Conservation (phyloP, 2,329 filamentous ascomycete genomes). For the Lachnellula subtilissima region DNA sequence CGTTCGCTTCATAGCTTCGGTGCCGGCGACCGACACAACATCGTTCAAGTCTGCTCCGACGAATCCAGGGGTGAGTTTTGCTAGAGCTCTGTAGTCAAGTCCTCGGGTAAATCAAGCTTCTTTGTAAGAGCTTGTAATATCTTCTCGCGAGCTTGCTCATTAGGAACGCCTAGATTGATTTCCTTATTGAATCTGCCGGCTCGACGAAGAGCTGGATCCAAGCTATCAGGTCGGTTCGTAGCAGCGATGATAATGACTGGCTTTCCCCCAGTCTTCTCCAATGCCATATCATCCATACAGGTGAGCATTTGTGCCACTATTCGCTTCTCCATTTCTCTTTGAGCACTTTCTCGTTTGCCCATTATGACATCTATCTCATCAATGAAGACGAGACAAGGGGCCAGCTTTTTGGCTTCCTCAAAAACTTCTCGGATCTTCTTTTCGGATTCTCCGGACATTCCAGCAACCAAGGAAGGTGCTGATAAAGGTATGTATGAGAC, state of each 20-base stretch:
- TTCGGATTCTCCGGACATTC: constrained; percentile 86
- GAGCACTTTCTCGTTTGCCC: constrained; percentile 75
- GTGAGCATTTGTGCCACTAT: constrained; percentile 79
- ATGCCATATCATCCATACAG: constrained; percentile 77
- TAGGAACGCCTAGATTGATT: constrained; percentile 83
- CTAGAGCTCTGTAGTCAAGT: constrained; percentile 67
- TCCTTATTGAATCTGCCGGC: constrained; percentile 77
- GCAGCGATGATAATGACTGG: constrained; percentile 87
- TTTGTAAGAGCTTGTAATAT: constrained; percentile 73
- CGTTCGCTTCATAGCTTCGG: constrained; percentile 35
- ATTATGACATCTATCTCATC: constrained; percentile 91
- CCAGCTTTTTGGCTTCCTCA: constrained; percentile 79
- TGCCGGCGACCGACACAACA: constrained; percentile 41
- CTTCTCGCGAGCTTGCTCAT: constrained; percentile 67
- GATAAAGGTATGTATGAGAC: constrained; percentile 79
- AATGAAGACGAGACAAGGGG: constrained; percentile 86
- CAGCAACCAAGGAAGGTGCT: constrained; percentile 74
- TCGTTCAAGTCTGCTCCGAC: constrained; percentile 83
- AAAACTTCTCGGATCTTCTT: constrained; percentile 81
- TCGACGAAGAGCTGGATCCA: constrained; percentile 73
- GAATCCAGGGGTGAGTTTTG: constrained; percentile 84
- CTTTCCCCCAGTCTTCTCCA: constrained; percentile 67
- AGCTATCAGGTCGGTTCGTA: constrained; percentile 79
- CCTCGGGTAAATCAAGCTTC: constrained; percentile 57
- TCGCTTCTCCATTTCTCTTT: constrained; percentile 84